These are phyloP conservation scores for Pythium aquatile DNA, from an alignment of 352 stramenopile species.

Conservation along the genomic window DNA sequence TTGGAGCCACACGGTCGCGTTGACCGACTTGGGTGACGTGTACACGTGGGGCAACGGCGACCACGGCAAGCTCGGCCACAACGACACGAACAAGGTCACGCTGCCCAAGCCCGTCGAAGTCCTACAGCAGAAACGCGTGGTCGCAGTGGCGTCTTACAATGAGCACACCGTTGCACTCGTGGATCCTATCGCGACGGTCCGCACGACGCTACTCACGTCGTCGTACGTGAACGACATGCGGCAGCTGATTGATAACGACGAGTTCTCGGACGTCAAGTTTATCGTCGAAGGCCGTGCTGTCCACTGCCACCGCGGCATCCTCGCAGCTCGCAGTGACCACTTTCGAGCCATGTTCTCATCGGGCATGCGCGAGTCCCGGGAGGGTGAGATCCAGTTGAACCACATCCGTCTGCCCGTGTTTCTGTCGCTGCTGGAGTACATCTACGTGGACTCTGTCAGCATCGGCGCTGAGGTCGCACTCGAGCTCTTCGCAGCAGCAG, in stretches of 20 bases:
- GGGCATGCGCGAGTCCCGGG: constrained; percentile 90
- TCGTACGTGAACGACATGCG: constrained; percentile 90
- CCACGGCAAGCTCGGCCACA: constrained; percentile 94
- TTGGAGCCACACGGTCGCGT: constrained; percentile 94
- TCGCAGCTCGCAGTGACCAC: constrained; percentile 93
- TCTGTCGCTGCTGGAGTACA: constrained; percentile 94
- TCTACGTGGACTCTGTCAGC: constrained; percentile 96
- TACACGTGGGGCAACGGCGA: constrained; percentile 94
- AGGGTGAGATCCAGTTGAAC: constrained; percentile 84
- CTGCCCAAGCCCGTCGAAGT: constrained; percentile 92
- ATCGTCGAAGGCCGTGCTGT: constrained; percentile 82
- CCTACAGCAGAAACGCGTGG: constrained; percentile 90
- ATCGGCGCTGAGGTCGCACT: constrained; percentile 91
- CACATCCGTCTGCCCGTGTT: constrained; percentile 93
- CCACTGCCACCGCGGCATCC: constrained; percentile 88
- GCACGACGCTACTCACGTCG: constrained; percentile 76
- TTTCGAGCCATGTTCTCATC: constrained; percentile 95
- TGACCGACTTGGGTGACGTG: constrained; percentile 91
- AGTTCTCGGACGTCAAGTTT: constrained; percentile 89
- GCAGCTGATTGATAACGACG: constrained; percentile 89
- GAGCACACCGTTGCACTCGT: constrained; percentile 95
- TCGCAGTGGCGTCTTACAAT: constrained; percentile 97
- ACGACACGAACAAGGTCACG: constrained; percentile 93
- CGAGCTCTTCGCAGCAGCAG: constrained; percentile 92
- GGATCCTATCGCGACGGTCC: constrained; percentile 75